Percentiles rank a stretch among this genome's conserved stretches.
These are phyloP conservation scores for Populus davidiana DNA, from an alignment of 345 rosid species.

Conservation along the genomic window DNA sequence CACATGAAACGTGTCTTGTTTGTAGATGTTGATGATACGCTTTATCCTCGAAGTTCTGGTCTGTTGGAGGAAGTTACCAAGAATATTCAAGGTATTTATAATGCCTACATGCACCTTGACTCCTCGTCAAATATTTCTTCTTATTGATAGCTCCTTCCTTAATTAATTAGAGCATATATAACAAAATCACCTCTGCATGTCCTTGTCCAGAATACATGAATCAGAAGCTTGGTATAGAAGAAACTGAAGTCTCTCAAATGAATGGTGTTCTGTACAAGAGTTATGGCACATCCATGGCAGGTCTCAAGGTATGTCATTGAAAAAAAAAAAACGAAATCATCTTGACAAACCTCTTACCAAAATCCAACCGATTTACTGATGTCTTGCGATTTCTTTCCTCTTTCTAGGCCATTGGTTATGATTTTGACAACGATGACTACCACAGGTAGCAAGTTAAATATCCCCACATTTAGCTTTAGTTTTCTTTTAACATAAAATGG, in stretches of 20 bases:
- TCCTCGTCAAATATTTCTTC: background rate
- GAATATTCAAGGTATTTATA: slow-evolving; percentile 57
- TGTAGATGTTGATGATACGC: slow-evolving; percentile 91
- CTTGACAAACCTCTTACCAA: background rate
- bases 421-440: slow-evolving; percentile 23
- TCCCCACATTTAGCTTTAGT: background rate
- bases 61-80: slow-evolving; percentile 49
- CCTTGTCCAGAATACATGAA: slow-evolving; percentile 17
- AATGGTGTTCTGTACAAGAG: slow-evolving; percentile 12
- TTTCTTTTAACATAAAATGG: background rate
- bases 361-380: background rate
- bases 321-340: background rate
- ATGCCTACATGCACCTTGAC: background rate
- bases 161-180: background rate
- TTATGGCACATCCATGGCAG: slow-evolving; percentile 29
- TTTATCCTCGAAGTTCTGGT: slow-evolving; percentile 71
- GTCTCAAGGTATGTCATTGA: slow-evolving; percentile 14
- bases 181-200: background rate
- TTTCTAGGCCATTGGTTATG: slow-evolving; percentile 24
- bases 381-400: background rate
- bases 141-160: background rate
- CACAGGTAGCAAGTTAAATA: slow-evolving; percentile 12
- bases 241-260: slow-evolving; percentile 2
- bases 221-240: slow-evolving; percentile 15
- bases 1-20: background rate